These are phyloP conservation scores for Arabidopsis suecica DNA, from an alignment of 345 rosid genomes.

Conservation along the genomic window DNA sequence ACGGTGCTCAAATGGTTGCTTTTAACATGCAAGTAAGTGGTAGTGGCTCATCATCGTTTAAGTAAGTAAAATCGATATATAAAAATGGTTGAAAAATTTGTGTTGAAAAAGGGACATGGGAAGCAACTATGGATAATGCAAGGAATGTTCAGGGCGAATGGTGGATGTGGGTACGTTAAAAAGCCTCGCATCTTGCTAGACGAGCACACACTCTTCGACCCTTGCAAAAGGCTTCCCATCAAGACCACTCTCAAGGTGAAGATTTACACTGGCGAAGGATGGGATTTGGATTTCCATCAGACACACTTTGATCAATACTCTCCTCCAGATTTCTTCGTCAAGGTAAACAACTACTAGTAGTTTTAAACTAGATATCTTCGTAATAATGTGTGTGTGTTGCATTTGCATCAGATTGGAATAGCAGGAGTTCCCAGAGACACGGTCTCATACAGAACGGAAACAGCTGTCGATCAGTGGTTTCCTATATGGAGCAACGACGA, in stretches of 20 bases:
- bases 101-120: slow-evolving; percentile 66
- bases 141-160: slow-evolving; percentile 84
- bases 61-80: not conserved
- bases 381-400: not conserved
- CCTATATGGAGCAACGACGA: slow-evolving; percentile 75
- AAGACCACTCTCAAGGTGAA: slow-evolving; percentile 69
- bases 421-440: slow-evolving; percentile 76
- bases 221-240: slow-evolving; percentile 45
- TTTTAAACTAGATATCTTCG: not conserved
- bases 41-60: slow-evolving; percentile 5
- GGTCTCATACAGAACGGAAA: slow-evolving; percentile 63
- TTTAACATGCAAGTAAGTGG: slow-evolving; percentile 89
- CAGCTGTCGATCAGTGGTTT: slow-evolving; percentile 69
- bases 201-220: slow-evolving; percentile 52
- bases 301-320: slow-evolving; percentile 77
- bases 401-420: slow-evolving; percentile 55
- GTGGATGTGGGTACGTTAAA: slow-evolving; percentile 83
- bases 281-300: slow-evolving; percentile 74
- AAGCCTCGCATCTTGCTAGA: slow-evolving; percentile 68
- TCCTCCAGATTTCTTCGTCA: slow-evolving; percentile 80
- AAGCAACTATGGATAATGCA: slow-evolving; percentile 82
- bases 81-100: not conserved
- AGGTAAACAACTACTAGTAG: slow-evolving; percentile 45
- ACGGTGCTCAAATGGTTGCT: slow-evolving; percentile 99
- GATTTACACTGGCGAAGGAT: slow-evolving; percentile 79